A percentile compares a stretch with the other conserved stretches of the same genome.
phyloP scores from a whole-genome alignment of 208 protist species.

The Trichomonas gallinae region DNA sequence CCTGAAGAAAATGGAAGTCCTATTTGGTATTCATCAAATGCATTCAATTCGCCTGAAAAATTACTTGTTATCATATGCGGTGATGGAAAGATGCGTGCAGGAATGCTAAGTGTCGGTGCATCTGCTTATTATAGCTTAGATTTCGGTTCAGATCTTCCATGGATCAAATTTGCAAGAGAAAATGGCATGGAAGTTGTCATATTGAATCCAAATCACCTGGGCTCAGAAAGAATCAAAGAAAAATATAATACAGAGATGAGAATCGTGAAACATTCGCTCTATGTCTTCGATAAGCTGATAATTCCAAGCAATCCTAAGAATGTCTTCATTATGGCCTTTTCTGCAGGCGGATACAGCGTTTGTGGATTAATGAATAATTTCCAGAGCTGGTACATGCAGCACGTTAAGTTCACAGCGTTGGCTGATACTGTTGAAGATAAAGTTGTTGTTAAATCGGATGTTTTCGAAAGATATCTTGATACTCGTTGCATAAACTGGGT shows the following conservation, averaged over 20 bases:
- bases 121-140: neutral
- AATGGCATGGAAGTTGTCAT: neutral
- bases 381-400: neutral
- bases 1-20: neutral
- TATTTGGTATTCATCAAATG: neutral
- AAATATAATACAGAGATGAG: neutral
- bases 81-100: neutral
- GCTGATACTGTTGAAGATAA: neutral
- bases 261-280: too few relatives aligned
- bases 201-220: neutral
- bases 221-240: neutral
- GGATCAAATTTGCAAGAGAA: neutral
- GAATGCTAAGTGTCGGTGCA: neutral
- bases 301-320: neutral
- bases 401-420: neutral
- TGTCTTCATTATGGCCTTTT: neutral
- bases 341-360: neutral
- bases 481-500: neutral
- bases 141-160: neutral
- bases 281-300: too few relatives aligned
- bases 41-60: neutral
- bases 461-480: too few relatives aligned
- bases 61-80: neutral
- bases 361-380: neutral
- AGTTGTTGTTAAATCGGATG: neutral